Evolutionary conservation across 1,284 basidiomycete genomes (phyloP).

Genomic region (Trichosporon faecale): DNA sequence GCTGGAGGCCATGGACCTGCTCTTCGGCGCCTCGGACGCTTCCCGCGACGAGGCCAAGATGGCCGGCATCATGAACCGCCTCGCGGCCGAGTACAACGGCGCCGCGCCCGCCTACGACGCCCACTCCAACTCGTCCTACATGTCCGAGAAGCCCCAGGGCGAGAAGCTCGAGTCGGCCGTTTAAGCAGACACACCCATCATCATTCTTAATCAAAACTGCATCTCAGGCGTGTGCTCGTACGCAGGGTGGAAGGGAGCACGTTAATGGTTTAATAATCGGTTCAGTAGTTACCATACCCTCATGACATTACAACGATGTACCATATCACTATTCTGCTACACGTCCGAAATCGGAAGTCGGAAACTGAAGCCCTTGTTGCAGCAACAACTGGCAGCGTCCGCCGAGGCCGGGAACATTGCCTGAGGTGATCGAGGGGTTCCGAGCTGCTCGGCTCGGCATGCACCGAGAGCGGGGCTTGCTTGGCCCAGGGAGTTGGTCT

Average conservation of each 20-base stretch:
- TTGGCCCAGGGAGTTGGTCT: no score
- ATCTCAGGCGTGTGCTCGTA: background rate
- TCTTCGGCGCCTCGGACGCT: constrained; percentile 26
- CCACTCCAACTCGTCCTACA: background rate
- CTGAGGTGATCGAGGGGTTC: no score
- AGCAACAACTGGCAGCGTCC: no score
- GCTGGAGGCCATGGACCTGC: constrained; percentile 28
- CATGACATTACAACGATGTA: constrained; percentile 7
- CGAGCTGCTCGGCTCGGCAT: no score
- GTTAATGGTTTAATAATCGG: constrained; percentile 6
- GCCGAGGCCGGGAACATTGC: no score
- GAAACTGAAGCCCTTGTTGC: no score
- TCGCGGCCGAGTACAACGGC: constrained; percentile 17
- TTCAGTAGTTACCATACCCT: background rate
- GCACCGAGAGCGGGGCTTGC: no score
- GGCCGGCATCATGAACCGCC: constrained; percentile 18
- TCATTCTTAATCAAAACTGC: background rate
- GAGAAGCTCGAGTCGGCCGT: constrained; percentile 1
- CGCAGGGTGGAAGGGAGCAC: background rate
- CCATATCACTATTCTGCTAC: constrained; percentile 6
- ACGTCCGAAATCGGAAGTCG: no score
- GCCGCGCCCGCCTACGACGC: background rate
- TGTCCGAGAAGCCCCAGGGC: constrained; percentile 5
- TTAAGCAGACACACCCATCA: background rate
- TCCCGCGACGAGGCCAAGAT: constrained; percentile 24